Evolutionary conservation across 306 rosid species (phyloP), one percentile per base, ranked within the genome.

Genomic region (Pachyrhizus erosus): DNA sequence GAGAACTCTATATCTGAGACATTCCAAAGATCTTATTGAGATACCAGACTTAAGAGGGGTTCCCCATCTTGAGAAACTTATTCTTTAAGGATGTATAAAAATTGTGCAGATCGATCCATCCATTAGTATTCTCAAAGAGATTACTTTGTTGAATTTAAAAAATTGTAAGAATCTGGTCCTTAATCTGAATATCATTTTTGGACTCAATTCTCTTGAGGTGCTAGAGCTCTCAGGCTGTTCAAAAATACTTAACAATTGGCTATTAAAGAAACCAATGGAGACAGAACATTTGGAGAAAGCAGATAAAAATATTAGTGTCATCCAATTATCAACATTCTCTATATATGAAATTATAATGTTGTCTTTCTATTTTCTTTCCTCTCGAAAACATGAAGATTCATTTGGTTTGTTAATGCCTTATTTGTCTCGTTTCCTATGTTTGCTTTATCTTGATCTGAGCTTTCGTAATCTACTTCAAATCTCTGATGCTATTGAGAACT

Each of bases 391-490:
- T 31, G 23, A 0, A 31, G 23, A 20, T 5, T 64, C 65, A 45
- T 0, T 65, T 46, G 26, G 39, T 33, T 48, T 21, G 0, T 2
- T 29, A 5, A 11, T 77, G 73, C 39, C 39, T 34, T 34, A 34
- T 34, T 34, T 34, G 7, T 34, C 39, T 34, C 7, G 39, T 3
- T 34, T 65, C 51, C 13, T 4, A 7, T 15, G n/a, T 37, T 68
- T 79, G 69, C 0, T 0, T 0, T 0, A 1, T 9, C 83, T 79
- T 37, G 20, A 79, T 2, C 18, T 79, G 9, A 33, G 76, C 18
- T 79, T 67, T 7, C 68, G 76, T 17, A 67, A 79, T 52, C 43
- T 79, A 39, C 0, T 21, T 54, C 40, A 79, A 39, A 52, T 79
- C 31, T 69, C 76, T 4, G 68, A 68, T 37, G n/a, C 54, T 68